phyloP scores from a whole-genome alignment of 495 filamentous ascomycete species.

The Jackrogersella multiformis region DNA sequence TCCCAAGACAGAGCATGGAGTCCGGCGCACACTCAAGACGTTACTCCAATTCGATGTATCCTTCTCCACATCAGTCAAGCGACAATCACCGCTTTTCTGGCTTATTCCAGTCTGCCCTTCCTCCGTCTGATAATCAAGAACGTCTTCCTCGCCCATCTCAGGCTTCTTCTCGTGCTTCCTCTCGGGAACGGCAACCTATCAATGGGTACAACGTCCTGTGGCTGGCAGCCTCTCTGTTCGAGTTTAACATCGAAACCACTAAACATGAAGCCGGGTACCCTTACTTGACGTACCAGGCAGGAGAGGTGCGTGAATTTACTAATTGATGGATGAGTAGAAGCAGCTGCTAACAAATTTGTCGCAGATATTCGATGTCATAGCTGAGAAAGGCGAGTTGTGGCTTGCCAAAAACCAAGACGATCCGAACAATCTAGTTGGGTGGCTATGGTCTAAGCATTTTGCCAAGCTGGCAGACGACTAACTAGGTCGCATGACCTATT shows the following conservation, averaged over 20 bases:
- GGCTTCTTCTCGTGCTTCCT: constrained; percentile 60
- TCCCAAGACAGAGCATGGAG: constrained; percentile 56
- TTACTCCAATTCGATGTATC: constrained; percentile 60
- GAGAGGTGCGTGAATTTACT: constrained; percentile 69
- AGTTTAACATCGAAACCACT: constrained; percentile 94
- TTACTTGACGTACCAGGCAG: constrained; percentile 92
- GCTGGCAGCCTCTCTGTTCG: constrained; percentile 90
- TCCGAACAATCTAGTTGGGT: constrained; percentile 76
- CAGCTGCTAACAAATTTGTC: constrained; percentile 20
- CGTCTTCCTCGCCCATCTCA: constrained; percentile 54
- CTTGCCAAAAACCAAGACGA: constrained; percentile 98
- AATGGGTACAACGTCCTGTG: constrained; percentile 71
- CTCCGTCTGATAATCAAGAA: constrained; percentile 71
- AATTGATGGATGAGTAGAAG: neutral
- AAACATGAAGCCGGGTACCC: constrained; percentile 93
- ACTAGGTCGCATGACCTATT: constrained; percentile 32
- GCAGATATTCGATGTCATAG: constrained; percentile 87
- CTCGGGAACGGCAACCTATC: constrained; percentile 55
- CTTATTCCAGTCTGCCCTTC: constrained; percentile 86
- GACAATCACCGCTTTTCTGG: constrained; percentile 66
- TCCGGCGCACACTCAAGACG: constrained; percentile 51
- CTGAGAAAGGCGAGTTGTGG: constrained; percentile 97
- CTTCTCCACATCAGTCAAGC: constrained; percentile 49
- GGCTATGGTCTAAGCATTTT: constrained; percentile 99
- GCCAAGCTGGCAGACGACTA: constrained; percentile 72